Base-by-base conservation (phyloP, 495 filamentous ascomycete genomes). In the Friedmanniomyces endolithicus region DNA sequence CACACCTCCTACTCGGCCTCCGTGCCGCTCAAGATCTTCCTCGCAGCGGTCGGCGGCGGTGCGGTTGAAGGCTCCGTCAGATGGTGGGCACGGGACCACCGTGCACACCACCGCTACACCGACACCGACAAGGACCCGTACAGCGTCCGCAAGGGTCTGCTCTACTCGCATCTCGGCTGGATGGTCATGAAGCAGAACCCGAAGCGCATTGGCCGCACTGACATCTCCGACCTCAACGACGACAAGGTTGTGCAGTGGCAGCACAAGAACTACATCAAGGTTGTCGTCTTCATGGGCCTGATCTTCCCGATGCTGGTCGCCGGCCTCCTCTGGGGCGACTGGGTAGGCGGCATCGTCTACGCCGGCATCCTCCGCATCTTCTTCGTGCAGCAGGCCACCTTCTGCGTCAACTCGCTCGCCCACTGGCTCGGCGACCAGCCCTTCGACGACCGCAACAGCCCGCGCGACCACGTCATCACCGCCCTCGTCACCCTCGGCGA, bases 401-500 rank as follows among this genome's bases (percentile, higher is more conserved):
- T 98, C 83, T 98, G 92, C 63, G 90, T 98, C 78, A 98, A 98
- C 81, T 95, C 88, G 48, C 76, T 98, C 54, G 92, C 92, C 56
- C 92, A 98, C 75, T 98, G 90, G 90, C 86, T 98, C 66, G 92
- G 92, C 59, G 92, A 98, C 67, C 92, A 98, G 74, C 92, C 92
- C 50, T 98, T 98, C 70, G 92, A 98, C 59, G 92, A 98, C 80
- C 88, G 90, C 70, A 96, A 98, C 82, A 92, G 86, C 53, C 92
- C 92, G 58, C 86, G 92, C 65, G 92, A 98, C 67, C 92, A 96
- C 71, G 80, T 95, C 66, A 83, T 98, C 71, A 98, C 92, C 43
- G 92, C 92, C 47, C 73, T 98, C 12, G 86, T 94, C 53, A 98
- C 92, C 45, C 87, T 98, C 27, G 92, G 92, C 48, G 92, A 98